Percentiles rank a stretch among this genome's conserved stretches.
These are phyloP conservation scores for Leccinum solheimii DNA, from an alignment of 1,284 basidiomycete species.

Conservation along the genomic window DNA sequence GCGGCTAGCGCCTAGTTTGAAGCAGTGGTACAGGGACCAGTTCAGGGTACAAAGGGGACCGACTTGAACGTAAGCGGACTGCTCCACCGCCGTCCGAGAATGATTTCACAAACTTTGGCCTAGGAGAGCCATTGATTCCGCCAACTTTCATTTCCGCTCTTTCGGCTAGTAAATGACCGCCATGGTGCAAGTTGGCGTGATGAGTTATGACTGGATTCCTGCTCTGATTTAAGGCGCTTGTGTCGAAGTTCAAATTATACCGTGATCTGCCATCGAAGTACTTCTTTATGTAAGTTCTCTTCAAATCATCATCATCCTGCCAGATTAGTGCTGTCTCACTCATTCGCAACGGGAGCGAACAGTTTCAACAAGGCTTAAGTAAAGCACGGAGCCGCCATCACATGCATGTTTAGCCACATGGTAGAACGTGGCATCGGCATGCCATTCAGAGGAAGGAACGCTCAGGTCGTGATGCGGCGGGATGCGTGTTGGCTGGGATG, in stretches of 20 bases:
- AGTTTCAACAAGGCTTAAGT: background rate
- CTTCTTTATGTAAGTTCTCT: background rate
- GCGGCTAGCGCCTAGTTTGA: too few species aligned
- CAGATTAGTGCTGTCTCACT: background rate
- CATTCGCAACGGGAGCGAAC: background rate
- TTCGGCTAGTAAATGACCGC: background rate
- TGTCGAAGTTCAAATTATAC: background rate
- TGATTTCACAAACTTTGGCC: background rate
- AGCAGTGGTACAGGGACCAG: background rate
- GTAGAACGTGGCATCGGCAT: constrained; percentile 1
- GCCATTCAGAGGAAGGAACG: background rate
- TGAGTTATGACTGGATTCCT: background rate
- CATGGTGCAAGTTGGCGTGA: background rate
- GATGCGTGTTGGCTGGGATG: constrained; percentile 1
- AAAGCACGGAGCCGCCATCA: background rate
- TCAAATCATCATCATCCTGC: background rate
- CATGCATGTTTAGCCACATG: background rate
- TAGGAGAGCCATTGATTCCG: background rate
- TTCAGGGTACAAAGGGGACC: background rate
- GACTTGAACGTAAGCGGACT: background rate
- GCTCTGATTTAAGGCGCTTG: background rate
- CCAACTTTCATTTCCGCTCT: constrained; percentile 7
- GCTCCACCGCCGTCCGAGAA: background rate
- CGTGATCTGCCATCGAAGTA: background rate
- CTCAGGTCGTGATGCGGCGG: constrained; percentile 4